Base-by-base conservation (phyloP, 2,329 filamentous ascomycete species). In the Pyrenophora tritici-repentis region DNA sequence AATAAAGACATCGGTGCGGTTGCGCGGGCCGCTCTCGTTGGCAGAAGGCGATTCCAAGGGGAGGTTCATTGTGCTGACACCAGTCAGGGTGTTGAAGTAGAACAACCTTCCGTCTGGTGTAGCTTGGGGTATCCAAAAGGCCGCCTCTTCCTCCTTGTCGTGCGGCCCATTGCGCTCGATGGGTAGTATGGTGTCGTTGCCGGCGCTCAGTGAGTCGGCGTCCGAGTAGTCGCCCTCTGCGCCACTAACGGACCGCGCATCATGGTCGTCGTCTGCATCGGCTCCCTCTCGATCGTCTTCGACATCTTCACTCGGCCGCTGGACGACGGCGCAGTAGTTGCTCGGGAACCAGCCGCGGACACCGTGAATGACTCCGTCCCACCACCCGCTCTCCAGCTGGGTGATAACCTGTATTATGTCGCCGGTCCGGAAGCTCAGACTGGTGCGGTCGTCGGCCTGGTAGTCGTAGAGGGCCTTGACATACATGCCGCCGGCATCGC, bases 361-460 rank as follows among this genome's bases (percentile, higher is more conserved):
- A 52, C 92, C 91, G 68, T 97, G 94, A 73, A 99, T 96, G 48
- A 99, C 91, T 41, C 94, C 94, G 77, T 99, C 94, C 94, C 94
- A 99, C 94, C 94, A 99, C 49, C 94, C 94, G 68, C 92, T 97
- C 75, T 99, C 94, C 50, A 97, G 82, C 77, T 97, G 93, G 45
- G 94, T 99, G 66, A 99, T 93, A 65, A 99, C 94, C 77, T 97
- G 93, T 67, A 99, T 99, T 62, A 97, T 86, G 76, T 99, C 94
- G 68, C 94, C 94, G 74, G 96, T 89, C 66, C 91, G 90, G 76
- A 99, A 99, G 77, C 92, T 97, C 72, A 99, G 79, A 78, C 92
- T 97, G 40, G 93, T 97, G 66, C 91, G 87, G 76, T 99, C 94
- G 77, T 99, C 93, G 68, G 94, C 91, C 71, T 97, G 91, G 79